Conservation (phyloP, 257 asterid genomes). For the Fraxinus pennsylvanica region DNA sequence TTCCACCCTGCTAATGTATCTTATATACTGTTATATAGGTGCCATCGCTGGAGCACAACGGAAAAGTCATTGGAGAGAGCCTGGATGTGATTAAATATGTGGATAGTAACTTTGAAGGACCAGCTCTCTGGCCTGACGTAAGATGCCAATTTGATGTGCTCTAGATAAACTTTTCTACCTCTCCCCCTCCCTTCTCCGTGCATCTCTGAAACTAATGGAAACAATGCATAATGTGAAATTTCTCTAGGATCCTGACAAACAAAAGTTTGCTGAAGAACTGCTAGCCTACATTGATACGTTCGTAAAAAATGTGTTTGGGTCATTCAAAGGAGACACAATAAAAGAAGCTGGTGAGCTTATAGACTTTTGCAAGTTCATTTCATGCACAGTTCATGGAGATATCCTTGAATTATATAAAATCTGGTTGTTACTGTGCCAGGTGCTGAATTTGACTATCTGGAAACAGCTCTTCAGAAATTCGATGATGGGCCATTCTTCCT, state of each 20-base stretch:
- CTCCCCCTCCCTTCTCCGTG: neutral
- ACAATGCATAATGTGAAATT: constrained; percentile 2
- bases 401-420: neutral
- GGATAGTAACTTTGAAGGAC: constrained; percentile 56
- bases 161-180: neutral
- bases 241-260: constrained; percentile 48
- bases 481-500: constrained; percentile 70
- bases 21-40: constrained; percentile 36
- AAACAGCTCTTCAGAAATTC: constrained; percentile 52
- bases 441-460: constrained; percentile 58
- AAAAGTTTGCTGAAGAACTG: constrained; percentile 51
- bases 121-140: constrained; percentile 53
- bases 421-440: constrained; percentile 35
- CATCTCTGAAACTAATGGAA: neutral
- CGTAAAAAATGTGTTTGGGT: constrained; percentile 18
- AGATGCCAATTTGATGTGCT: constrained; percentile 5
- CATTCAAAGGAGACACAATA: constrained; percentile 47
- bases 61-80: constrained; percentile 56
- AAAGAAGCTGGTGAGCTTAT: constrained; percentile 47
- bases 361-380: constrained; percentile 3
- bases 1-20: constrained; percentile 3
- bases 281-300: constrained; percentile 42
- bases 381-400: neutral
- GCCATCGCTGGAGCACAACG: constrained; percentile 61
- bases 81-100: constrained; percentile 54